Conservation (phyloP, 2,329 filamentous ascomycete species). For the Penicillium rolfsii region DNA sequence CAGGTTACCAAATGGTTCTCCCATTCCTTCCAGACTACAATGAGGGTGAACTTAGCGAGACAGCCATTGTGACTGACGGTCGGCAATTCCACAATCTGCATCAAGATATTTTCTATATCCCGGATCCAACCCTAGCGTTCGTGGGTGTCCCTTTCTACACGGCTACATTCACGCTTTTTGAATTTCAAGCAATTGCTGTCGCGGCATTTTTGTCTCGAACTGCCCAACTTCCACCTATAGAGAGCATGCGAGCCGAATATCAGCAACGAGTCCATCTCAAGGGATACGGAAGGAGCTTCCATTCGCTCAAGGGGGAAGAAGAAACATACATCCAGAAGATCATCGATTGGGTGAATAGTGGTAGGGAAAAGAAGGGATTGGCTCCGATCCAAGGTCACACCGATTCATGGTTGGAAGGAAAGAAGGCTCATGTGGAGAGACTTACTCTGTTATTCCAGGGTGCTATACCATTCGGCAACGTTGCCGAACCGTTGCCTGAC, state of each 20-base stretch:
- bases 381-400: constrained; percentile 37
- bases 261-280: constrained; percentile 27
- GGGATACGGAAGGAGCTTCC: constrained; percentile 41
- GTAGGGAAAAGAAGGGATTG: constrained; percentile 24
- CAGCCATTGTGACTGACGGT: constrained; percentile 65
- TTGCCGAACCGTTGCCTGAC: constrained; percentile 6
- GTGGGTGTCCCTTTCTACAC: constrained; percentile 68
- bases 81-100: constrained; percentile 68
- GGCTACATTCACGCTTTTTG: constrained; percentile 70
- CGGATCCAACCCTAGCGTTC: constrained; percentile 65
- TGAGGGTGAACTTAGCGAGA: constrained; percentile 55
- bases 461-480: constrained; percentile 11
- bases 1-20: constrained; percentile 69
- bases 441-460: constrained; percentile 25
- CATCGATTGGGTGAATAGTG: constrained; percentile 42
- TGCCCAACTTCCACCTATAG: constrained; percentile 51
- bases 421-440: constrained; percentile 29
- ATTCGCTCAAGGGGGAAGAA: constrained; percentile 43
- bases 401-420: constrained; percentile 34
- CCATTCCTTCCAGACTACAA: constrained; percentile 64
- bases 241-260: constrained; percentile 45
- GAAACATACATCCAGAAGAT: constrained; percentile 40
- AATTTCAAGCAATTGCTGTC: constrained; percentile 68
- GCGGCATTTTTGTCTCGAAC: constrained; percentile 60
- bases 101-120: constrained; percentile 72